Base-by-base conservation (phyloP, 345 rosid species). In the Capsella bursapastoris region DNA sequence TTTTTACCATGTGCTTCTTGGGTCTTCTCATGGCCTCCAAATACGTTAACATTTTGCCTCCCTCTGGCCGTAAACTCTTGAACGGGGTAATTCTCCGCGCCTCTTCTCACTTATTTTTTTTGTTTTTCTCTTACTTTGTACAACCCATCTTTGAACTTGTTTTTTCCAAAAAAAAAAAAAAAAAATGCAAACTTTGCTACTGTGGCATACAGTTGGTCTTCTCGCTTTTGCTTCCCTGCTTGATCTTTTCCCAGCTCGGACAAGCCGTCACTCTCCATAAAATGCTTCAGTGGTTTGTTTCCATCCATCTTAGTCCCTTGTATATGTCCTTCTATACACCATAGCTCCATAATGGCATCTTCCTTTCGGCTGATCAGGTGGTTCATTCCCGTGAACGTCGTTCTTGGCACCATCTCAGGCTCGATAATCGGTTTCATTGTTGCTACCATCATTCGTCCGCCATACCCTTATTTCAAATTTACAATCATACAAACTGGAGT, bases 11-110 rank as follows among this genome's bases (percentile, higher is more conserved):
- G 81, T 96, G 99, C 79, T 92, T 90, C 76, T 62, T 96, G 78
- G 99, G 99, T 3, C 94, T 90, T 72, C 88, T 96, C 11, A 96
- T 96, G 98, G 99, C 99, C 35, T 92, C 98, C 76, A 96, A 96
- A 83, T 83, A 87, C 75, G 95, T 92, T 28, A 88, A 92, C 66
- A 92, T 90, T 80, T 88, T 96, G 81, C 93, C 99, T 61, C 87
- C 99, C 13, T 84, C 81, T 59, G 98, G 99, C 60, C 84, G 99
- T 70, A 92, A 83, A 74, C 90, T 87, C 75, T 82, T 96, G 70
- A 96, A 96, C 80, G 99, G 96, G 97, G 99, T 92, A 75, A 76
- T 53, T 27, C 4, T 3, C 28, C 27, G 2, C 8, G 4, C 58
- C 56, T 64, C 56, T 31, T 34, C 27, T 34, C 15, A 6, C 7